Evolutionary conservation across 1,284 basidiomycete genomes (phyloP).

Genomic region (Inonotus hispidus): DNA sequence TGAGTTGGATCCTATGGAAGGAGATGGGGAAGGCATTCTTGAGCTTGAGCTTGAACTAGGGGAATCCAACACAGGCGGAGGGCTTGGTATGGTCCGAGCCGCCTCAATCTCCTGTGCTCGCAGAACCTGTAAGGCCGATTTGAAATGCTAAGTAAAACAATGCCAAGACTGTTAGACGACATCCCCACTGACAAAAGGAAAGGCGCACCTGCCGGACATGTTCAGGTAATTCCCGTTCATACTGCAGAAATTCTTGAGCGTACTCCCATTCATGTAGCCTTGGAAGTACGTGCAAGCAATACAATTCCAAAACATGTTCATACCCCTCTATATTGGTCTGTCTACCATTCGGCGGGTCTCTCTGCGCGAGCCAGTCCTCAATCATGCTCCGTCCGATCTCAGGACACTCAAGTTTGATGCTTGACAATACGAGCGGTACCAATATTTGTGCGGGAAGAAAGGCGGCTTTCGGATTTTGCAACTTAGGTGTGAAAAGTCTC

Average conservation of each 20-base stretch:
- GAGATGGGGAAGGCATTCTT: conserved; percentile 21
- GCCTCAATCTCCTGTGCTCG: conserved; percentile 21
- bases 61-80: conserved; percentile 26
- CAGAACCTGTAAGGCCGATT: conserved; percentile 35
- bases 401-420: conserved; percentile 58
- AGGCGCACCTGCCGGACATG: conserved; percentile 47
- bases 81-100: conserved; percentile 22
- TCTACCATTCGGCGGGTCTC: conserved; percentile 32
- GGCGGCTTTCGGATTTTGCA: conserved; percentile 36
- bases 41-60: conserved; percentile 31
- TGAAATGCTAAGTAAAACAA: conserved; percentile 32
- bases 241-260: conserved; percentile 63
- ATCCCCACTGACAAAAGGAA: no score
- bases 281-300: conserved; percentile 66
- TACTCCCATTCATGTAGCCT: conserved; percentile 73
- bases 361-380: conserved; percentile 68
- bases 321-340: conserved; percentile 47
- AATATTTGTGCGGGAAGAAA: conserved; percentile 65
- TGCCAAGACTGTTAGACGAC: no score
- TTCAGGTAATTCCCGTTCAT: conserved; percentile 57
- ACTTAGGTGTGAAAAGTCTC: conserved; percentile 53
- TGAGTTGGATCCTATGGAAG: conserved; percentile 43
- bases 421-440: conserved; percentile 60
- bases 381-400: conserved; percentile 57
- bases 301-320: conserved; percentile 66